Conservation (phyloP, 2,329 filamentous ascomycete species). For the Acarospora socialis region DNA sequence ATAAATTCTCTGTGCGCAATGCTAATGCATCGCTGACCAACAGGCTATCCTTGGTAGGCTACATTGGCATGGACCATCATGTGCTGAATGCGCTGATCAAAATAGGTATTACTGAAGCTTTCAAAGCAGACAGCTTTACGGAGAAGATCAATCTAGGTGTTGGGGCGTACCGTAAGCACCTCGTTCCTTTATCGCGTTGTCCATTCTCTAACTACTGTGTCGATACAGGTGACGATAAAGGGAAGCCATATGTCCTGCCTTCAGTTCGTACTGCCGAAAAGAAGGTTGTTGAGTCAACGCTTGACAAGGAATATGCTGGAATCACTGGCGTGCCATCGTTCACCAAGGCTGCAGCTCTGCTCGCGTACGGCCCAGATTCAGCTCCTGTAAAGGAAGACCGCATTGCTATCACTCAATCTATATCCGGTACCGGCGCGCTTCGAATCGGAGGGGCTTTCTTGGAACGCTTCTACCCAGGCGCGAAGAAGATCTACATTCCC, state of each 20-base stretch:
- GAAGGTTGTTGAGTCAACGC: constrained; percentile 59
- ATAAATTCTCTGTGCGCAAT: too few species aligned
- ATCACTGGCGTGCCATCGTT: constrained; percentile 94
- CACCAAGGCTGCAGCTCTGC: constrained; percentile 76
- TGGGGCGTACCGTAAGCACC: constrained; percentile 68
- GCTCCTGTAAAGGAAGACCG: constrained; percentile 58
- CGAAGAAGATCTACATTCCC: constrained; percentile 94
- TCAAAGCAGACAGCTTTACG: constrained; percentile 86
- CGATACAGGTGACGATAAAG: constrained; percentile 63
- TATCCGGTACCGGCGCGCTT: constrained; percentile 92
- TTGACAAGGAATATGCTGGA: constrained; percentile 96
- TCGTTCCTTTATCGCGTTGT: not conserved
- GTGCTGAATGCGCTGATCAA: constrained; percentile 1
- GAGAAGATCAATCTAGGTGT: constrained; percentile 99
- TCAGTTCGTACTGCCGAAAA: constrained; percentile 83
- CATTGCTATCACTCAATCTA: constrained; percentile 88
- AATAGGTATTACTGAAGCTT: constrained; percentile 72
- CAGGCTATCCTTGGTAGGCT: constrained; percentile 13
- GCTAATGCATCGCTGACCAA: constrained; percentile 2
- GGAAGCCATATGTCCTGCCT: constrained; percentile 94
- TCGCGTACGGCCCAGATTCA: constrained; percentile 79
- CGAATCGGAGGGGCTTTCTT: constrained; percentile 92
- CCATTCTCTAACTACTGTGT: not conserved
- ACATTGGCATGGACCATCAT: not conserved
- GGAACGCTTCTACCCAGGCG: constrained; percentile 74